These are phyloP conservation scores for Blastobotrys peoriensis DNA, from an alignment of 805 yeast species.

Conservation along the genomic window DNA sequence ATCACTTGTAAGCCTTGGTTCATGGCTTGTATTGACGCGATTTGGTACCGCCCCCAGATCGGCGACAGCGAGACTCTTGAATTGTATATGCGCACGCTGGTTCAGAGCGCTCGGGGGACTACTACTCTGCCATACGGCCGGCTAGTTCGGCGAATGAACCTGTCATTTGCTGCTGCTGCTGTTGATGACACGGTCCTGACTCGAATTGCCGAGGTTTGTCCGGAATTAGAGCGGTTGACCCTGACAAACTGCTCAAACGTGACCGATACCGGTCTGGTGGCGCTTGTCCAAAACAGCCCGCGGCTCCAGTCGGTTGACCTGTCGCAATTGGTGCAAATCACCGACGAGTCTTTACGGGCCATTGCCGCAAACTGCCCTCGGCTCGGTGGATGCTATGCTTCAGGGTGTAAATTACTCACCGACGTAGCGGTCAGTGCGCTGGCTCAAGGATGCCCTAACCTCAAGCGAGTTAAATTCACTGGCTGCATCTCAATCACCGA, in stretches of 20 bases:
- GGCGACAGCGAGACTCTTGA: slow-evolving; percentile 43
- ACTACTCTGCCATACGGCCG: slow-evolving; percentile 25
- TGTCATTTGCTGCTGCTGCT: slow-evolving; percentile 63
- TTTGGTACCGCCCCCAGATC: slow-evolving; percentile 85
- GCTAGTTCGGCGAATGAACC: slow-evolving; percentile 72
- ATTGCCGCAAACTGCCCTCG: slow-evolving; percentile 67
- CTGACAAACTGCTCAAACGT: slow-evolving; percentile 71
- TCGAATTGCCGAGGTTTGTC: slow-evolving; percentile 55
- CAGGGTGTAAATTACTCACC: slow-evolving; percentile 69
- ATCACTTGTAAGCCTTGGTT: slow-evolving; percentile 81
- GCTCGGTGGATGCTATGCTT: slow-evolving; percentile 85
- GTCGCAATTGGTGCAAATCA: slow-evolving; percentile 63
- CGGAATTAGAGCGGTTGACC: slow-evolving; percentile 77
- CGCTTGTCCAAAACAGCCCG: slow-evolving; percentile 57
- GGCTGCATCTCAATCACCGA: slow-evolving; percentile 65
- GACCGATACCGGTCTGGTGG: slow-evolving; percentile 53
- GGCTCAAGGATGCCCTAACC: slow-evolving; percentile 58
- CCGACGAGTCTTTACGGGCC: slow-evolving; percentile 64
- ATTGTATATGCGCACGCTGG: slow-evolving; percentile 52
- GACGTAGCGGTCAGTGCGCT: slow-evolving; percentile 57
- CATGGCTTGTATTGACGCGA: slow-evolving; percentile 62
- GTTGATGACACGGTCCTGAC: slow-evolving; percentile 60
- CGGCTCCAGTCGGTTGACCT: slow-evolving; percentile 80
- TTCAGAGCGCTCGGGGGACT: slow-evolving; percentile 23
- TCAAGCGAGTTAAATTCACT: slow-evolving; percentile 78